A percentile compares a stretch with the other conserved stretches of the same genome.
phyloP scores from a whole-genome alignment of 768 basidiomycete genomes.

The Tulasnella sp. region DNA sequence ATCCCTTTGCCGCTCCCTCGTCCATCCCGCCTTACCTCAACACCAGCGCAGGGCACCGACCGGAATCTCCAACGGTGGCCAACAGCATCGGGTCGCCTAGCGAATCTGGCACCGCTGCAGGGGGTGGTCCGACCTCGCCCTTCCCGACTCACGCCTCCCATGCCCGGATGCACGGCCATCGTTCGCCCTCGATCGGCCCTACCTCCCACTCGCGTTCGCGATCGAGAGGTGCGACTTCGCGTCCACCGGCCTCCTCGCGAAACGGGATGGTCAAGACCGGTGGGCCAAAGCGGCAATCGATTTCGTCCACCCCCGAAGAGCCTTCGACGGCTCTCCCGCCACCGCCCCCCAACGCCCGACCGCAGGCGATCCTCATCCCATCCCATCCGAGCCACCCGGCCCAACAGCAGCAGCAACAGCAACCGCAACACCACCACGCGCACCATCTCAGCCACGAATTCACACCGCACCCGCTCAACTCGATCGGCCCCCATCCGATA shows the following conservation, averaged over 20 bases:
- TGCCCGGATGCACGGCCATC: constrained; percentile 27
- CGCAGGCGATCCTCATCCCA: constrained; percentile 57
- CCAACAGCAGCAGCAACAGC: constrained; percentile 15
- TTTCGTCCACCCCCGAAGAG: constrained; percentile 44
- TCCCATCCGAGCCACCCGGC: constrained; percentile 13
- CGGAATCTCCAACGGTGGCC: background rate
- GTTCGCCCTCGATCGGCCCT: constrained; percentile 32
- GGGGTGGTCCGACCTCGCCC: constrained; percentile 51
- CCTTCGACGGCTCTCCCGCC: constrained; percentile 35
- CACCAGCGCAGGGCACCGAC: background rate
- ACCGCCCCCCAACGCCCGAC: constrained; percentile 48
- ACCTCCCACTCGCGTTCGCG: constrained; percentile 40
- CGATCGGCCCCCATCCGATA: constrained; percentile 25
- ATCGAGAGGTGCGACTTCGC: constrained; percentile 43
- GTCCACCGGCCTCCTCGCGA: constrained; percentile 33
- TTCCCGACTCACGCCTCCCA: constrained; percentile 47
- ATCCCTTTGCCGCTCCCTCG: constrained; percentile 25
- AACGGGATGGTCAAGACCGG: constrained; percentile 32
- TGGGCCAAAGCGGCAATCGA: constrained; percentile 40
- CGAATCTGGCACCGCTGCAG: constrained; percentile 40
- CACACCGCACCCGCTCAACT: constrained; percentile 18
- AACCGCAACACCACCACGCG: background rate
- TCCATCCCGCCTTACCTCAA: constrained; percentile 18
- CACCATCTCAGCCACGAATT: constrained; percentile 28
- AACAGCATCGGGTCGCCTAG: constrained; percentile 35